Conservation (phyloP, 1,284 basidiomycete species). For the Ceratobasidium sp. region DNA sequence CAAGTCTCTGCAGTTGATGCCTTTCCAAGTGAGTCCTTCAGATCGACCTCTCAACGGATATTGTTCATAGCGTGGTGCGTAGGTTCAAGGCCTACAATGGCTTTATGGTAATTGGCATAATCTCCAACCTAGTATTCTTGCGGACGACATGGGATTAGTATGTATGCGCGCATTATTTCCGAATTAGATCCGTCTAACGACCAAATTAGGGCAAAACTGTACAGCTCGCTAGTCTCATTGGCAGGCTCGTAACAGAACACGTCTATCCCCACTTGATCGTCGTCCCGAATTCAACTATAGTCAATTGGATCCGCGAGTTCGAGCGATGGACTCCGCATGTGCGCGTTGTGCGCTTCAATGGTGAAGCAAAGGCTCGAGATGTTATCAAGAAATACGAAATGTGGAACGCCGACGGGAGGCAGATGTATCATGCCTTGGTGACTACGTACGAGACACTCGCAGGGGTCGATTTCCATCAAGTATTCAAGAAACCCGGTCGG, state of each 20-base stretch:
- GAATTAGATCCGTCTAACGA: conserved; percentile 32
- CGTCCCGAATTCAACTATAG: conserved; percentile 92
- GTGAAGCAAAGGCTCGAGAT: conserved; percentile 76
- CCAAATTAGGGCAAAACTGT: conserved; percentile 82
- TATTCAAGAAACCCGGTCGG: conserved; percentile 80
- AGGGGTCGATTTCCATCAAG: conserved; percentile 66
- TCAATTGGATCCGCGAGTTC: conserved; percentile 86
- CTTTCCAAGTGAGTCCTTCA: conserved; percentile 70
- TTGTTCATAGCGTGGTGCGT: conserved; percentile 13
- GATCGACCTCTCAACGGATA: not conserved
- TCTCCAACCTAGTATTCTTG: conserved; percentile 87
- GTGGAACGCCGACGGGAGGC: conserved; percentile 62
- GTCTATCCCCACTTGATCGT: conserved; percentile 84
- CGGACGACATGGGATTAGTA: conserved; percentile 96
- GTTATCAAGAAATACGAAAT: conserved; percentile 85
- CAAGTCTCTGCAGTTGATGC: conserved; percentile 73
- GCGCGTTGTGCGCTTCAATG: conserved; percentile 80
- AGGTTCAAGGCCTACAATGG: conserved; percentile 94
- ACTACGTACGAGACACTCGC: conserved; percentile 86
- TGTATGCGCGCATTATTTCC: conserved; percentile 46
- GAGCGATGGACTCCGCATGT: conserved; percentile 87
- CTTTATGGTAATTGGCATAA: conserved; percentile 88
- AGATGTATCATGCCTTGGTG: conserved; percentile 82
- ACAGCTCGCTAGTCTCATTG: conserved; percentile 86
- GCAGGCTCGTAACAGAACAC: conserved; percentile 66